Evolutionary conservation across 2,329 filamentous ascomycete species (phyloP).

Genomic region (Xylaria digitata): DNA sequence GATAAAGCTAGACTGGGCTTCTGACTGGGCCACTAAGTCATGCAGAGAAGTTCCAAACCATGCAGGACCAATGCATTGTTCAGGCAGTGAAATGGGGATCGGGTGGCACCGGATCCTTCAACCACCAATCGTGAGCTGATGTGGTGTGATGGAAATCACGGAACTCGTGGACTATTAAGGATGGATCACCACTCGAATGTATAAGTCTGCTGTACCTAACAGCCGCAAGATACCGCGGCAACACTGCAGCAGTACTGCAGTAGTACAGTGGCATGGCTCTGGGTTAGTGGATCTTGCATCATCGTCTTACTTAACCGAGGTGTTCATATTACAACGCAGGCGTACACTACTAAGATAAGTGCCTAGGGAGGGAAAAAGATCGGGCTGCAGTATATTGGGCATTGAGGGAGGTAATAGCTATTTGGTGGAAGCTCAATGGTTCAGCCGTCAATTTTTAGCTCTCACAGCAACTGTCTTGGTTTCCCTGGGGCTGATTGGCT

Average conservation of each 20-base stretch:
- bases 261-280: background rate
- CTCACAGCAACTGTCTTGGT: background rate
- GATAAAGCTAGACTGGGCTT: background rate
- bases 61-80: conserved; percentile 6
- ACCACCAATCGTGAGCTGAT: conserved; percentile 36
- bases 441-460: background rate
- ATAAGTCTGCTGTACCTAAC: background rate
- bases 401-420: too few relatives aligned
- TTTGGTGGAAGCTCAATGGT: background rate
- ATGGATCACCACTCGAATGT: background rate
- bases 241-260: conserved; percentile 1
- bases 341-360: too few relatives aligned
- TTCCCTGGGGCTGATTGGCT: background rate
- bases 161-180: background rate
- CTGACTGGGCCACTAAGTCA: background rate
- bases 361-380: background rate
- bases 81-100: conserved; percentile 21
- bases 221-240: conserved; percentile 3
- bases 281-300: conserved; percentile 12
- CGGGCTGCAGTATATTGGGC: too few relatives aligned
- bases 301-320: background rate
- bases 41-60: too few relatives aligned
- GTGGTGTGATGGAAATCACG: conserved; percentile 25
- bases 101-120: conserved; percentile 25
- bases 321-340: background rate